Percentiles rank a stretch among this genome's conserved stretches.
Evolutionary conservation across 176 grass and related monocot genomes (phyloP).

Genomic region (Aegilops longissima): DNA sequence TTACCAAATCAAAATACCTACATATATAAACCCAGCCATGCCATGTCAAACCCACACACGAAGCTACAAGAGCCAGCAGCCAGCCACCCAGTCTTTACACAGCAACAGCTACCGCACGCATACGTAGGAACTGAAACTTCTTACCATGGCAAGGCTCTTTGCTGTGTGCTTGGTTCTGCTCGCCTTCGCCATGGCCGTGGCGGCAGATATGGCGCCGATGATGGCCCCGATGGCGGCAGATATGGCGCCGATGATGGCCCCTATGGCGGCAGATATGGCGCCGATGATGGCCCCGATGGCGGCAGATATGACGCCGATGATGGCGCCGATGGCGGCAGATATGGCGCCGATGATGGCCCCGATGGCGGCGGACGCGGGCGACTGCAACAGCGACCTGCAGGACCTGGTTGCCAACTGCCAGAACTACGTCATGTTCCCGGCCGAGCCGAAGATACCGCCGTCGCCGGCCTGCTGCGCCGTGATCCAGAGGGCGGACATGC

Average conservation of each 20-base stretch:
- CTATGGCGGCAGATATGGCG: no score
- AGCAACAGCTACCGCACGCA: background rate
- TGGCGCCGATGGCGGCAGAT: no score
- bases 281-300: no score
- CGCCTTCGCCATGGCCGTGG: background rate
- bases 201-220: background rate
- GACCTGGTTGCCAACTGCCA: slow-evolving; percentile 32
- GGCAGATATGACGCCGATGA: no score
- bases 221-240: background rate
- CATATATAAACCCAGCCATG: background rate
- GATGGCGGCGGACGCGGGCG: background rate
- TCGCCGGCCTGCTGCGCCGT: slow-evolving; percentile 41
- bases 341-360: no score
- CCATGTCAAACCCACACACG: background rate
- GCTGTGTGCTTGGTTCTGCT: slow-evolving; percentile 29
- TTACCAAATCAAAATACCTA: background rate
- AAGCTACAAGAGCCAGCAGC: background rate
- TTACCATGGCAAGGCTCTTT: slow-evolving; percentile 24
- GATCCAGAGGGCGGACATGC: slow-evolving; percentile 44
- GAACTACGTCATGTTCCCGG: slow-evolving; percentile 36
- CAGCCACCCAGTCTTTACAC: background rate
- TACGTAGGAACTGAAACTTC: background rate
- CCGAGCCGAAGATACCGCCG: slow-evolving; percentile 38
- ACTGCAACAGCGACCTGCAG: slow-evolving; percentile 19
- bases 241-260: no score